phyloP scores from a whole-genome alignment of 2,329 filamentous ascomycete species.

The Exophiala spinifera region DNA sequence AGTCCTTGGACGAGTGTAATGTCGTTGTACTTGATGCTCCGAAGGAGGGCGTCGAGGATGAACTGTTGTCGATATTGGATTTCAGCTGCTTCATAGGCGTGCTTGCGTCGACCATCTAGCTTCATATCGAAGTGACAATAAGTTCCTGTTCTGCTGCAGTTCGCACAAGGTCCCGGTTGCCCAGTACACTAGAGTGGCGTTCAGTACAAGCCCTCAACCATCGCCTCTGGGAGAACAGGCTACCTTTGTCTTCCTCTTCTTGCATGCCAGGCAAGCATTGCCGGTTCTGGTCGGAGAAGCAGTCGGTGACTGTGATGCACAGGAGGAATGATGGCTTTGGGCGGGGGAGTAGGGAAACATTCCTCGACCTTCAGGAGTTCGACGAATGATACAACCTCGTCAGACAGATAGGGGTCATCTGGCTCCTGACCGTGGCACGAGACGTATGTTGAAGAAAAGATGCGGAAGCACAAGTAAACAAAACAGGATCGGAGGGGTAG shows the following conservation, averaged over 20 bases:
- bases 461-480: no score
- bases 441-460: no score
- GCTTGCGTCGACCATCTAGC: constrained; percentile 11
- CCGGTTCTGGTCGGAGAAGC: not conserved
- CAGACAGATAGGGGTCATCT: no score
- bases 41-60: constrained; percentile 14
- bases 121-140: constrained; percentile 16
- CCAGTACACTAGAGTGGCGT: constrained; percentile 6
- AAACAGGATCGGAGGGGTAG: no score
- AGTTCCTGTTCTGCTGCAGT: constrained; percentile 9
- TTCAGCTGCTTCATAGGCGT: constrained; percentile 10
- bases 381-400: no score
- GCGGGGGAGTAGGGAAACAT: not conserved
- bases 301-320: not conserved
- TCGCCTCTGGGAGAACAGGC: not conserved
- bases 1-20: not conserved
- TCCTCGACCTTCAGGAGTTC: no score
- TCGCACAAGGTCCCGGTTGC: constrained; percentile 9
- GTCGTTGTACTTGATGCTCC: constrained; percentile 16
- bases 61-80: constrained; percentile 13
- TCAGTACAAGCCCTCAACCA: not conserved
- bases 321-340: not conserved
- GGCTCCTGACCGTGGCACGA: no score
- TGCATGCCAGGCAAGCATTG: constrained; percentile 15
- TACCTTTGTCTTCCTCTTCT: constrained; percentile 18